Base-by-base conservation (phyloP, 2,329 filamentous ascomycete genomes). In the Huntiella bhutanensis region DNA sequence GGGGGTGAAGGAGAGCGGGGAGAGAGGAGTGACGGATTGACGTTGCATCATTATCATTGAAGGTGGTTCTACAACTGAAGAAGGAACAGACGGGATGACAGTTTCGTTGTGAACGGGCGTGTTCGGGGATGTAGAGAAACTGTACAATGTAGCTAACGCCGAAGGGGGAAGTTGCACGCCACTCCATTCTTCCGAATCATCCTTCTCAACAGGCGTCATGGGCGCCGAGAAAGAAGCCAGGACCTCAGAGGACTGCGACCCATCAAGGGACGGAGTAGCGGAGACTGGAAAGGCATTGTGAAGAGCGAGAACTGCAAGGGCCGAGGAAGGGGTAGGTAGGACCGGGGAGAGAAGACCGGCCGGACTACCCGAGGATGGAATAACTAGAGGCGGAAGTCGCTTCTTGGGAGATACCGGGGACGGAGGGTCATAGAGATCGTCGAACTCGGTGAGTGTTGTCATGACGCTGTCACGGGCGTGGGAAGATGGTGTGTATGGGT, bases 171-270 rank as follows among this genome's bases (percentile, higher is more conserved):
- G 75, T 54, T 73, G 73, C 32, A 86, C 72, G 1, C 80, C 80
- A 22, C 66, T 68, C 84, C 85, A 93, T 47, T 74, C 71, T 33
- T 69, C 65, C 7, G 66, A 64, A 28, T 74, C 68, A 16, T 67
- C 64, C 12, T 69, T 74, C 52, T 83, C 70, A 50, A 88, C 71
- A 11, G 87, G 87, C 1, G 87, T 95, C 8, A 82, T 76, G 4
- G 88, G 86, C 42, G 84, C 84, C 56, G 85, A 93, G 59, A 86
- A 71, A 45, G 71, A 73, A 1, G 85, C 83, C 60, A 92, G 72
- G 58, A 93, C 86, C 57, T 95, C 87, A 2, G 87, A 93, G 6
- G 77, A 81, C 55, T 91, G 64, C 61, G 85, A 94, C 16, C 86
- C 87, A 62, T 94, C 87, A 3, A 94, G 68, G 4, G 88, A 95